Evolutionary conservation across 2,329 filamentous ascomycete species (phyloP).

Genomic region (Gyromitra esculenta): DNA sequence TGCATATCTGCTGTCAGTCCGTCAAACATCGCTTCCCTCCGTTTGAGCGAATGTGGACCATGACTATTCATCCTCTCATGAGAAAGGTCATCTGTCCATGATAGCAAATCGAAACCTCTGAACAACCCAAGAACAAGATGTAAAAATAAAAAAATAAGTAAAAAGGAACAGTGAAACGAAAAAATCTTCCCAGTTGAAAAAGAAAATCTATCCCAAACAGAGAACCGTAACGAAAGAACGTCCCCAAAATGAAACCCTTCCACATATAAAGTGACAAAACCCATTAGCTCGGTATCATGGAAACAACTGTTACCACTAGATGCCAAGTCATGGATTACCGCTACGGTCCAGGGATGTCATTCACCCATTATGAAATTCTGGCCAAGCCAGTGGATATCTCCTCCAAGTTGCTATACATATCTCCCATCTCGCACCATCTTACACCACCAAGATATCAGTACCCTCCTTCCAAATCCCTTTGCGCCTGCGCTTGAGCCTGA

Average conservation of each 20-base stretch:
- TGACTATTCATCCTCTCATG: constrained; percentile 29
- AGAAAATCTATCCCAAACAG: constrained; percentile 49
- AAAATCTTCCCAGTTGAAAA: constrained; percentile 43
- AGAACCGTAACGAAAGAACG: constrained; percentile 46
- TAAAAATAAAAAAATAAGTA: constrained; percentile 36
- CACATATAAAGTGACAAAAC: constrained; percentile 34
- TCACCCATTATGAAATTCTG: constrained; percentile 46
- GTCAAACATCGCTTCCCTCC: constrained; percentile 36
- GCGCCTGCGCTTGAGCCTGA: constrained; percentile 45
- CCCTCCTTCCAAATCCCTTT: constrained; percentile 42
- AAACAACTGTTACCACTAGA: constrained; percentile 26
- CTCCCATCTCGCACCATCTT: constrained; percentile 13
- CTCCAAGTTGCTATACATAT: constrained; percentile 50
- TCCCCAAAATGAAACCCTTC: constrained; percentile 45
- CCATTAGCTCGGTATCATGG: constrained; percentile 20
- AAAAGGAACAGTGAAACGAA: constrained; percentile 36
- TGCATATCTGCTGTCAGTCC: constrained; percentile 38
- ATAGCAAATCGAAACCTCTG: constrained; percentile 43
- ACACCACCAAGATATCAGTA: constrained; percentile 40
- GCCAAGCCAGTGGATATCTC: constrained; percentile 44
- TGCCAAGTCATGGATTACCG: constrained; percentile 23
- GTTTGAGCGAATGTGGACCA: constrained; percentile 41
- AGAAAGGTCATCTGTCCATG: constrained; percentile 21
- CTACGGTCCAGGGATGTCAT: constrained; percentile 30
- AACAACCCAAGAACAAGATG: constrained; percentile 41